phyloP scores from a whole-genome alignment of 768 basidiomycete species.

The Fibroporia radiculosa region DNA sequence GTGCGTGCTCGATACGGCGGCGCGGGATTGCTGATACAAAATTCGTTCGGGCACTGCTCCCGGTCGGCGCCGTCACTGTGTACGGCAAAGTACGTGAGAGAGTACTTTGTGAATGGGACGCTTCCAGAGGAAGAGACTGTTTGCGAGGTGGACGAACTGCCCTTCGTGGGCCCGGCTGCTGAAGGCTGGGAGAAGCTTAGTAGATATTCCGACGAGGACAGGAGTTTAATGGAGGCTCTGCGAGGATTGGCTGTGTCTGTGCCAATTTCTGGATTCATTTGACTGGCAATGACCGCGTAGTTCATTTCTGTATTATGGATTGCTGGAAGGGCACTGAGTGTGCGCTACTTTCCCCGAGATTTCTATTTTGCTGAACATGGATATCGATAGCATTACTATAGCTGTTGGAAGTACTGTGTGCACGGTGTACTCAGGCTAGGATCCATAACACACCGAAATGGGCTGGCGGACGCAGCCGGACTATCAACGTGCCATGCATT shows the following conservation, averaged over 20 bases:
- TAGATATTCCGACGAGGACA: constrained; percentile 1
- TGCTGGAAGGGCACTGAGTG: too few relatives aligned
- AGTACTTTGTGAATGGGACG: constrained; percentile 13
- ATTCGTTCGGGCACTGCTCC: constrained; percentile 13
- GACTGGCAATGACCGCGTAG: too few relatives aligned
- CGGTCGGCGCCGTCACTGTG: constrained; percentile 12
- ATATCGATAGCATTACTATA: too few relatives aligned
- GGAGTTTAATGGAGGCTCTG: constrained; percentile 1
- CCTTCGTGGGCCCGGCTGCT: constrained; percentile 6
- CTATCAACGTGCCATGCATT: too few relatives aligned
- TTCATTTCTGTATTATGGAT: too few relatives aligned
- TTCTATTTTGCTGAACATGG: too few relatives aligned
- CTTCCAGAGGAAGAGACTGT: constrained; percentile 11
- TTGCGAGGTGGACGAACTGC: constrained; percentile 14
- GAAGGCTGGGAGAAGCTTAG: background rate
- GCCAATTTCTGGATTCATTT: background rate
- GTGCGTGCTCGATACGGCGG: constrained; percentile 3
- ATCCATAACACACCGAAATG: too few relatives aligned
- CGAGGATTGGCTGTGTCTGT: background rate
- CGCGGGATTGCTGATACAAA: constrained; percentile 8
- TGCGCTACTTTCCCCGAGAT: too few relatives aligned
- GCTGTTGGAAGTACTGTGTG: too few relatives aligned
- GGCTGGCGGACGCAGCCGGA: too few relatives aligned
- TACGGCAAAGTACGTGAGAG: constrained; percentile 12
- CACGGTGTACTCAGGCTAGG: too few relatives aligned